Conservation (phyloP, 768 basidiomycete genomes). For the Vararia minispora region DNA sequence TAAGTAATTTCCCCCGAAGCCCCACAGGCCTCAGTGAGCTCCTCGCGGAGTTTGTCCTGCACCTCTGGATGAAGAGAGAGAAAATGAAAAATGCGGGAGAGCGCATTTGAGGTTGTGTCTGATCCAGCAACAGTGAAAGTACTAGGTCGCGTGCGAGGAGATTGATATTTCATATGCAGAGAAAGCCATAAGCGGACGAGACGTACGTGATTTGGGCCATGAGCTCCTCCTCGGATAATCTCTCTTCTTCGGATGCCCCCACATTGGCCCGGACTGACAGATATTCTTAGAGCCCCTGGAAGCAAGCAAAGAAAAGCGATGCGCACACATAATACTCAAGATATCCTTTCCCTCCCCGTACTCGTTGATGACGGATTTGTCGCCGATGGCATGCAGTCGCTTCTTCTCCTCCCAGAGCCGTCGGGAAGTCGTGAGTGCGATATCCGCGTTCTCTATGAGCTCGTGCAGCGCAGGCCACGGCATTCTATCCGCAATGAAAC, state of each 20-base stretch:
- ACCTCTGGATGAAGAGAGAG: constrained; percentile 11
- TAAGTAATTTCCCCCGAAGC: constrained; percentile 16
- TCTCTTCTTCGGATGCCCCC: constrained; percentile 21
- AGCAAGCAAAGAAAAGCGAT: not conserved
- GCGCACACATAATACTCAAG: constrained; percentile 33
- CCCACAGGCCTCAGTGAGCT: constrained; percentile 8
- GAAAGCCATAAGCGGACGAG: not conserved
- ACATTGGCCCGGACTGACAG: constrained; percentile 28
- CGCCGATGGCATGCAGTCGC: constrained; percentile 22
- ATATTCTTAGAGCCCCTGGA: not conserved
- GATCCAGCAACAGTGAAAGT: constrained; percentile 15
- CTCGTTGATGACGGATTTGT: constrained; percentile 22
- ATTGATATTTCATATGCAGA: too few relatives aligned
- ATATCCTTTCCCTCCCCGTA: constrained; percentile 32
- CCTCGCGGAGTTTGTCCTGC: constrained; percentile 11
- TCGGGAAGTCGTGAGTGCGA: constrained; percentile 25
- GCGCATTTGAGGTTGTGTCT: constrained; percentile 13
- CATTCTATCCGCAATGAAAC: constrained; percentile 21
- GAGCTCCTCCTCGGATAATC: constrained; percentile 26
- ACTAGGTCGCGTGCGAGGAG: too few relatives aligned
- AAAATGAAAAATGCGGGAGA: constrained; percentile 13
- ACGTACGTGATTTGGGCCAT: constrained; percentile 23
- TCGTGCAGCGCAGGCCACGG: constrained; percentile 23
- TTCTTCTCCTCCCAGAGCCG: constrained; percentile 28
- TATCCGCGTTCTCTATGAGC: constrained; percentile 24